Evolutionary conservation across 2,329 filamentous ascomycete species (phyloP), one percentile per base, ranked within the genome.

Genomic region (Curvularia hawaiiensis): DNA sequence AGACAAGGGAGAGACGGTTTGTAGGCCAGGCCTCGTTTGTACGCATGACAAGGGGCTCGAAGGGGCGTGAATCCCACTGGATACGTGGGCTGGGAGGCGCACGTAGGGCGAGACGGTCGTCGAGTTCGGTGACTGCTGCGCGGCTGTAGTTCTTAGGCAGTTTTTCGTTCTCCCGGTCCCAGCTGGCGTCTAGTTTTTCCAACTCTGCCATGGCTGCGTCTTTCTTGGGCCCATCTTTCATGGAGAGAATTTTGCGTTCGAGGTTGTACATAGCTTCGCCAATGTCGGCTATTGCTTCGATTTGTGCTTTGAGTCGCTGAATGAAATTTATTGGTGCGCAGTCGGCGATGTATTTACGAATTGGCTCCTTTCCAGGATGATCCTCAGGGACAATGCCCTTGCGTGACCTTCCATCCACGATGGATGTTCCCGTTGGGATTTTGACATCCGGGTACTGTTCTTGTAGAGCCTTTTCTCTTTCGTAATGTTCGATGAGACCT

Each of bases 1-100:
- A 90, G 16, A 92, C 72, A 3, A 94, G 83, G 11, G 79, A 77
- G 54, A 85, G 79, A 7, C 80, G 77, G 9, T 80, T 75, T 24
- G 82, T 79, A 1, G 91, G 91, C 72, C 82, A 91, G 67, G 91
- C 88, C 63, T 96, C 92, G 0, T 82, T 68, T 0, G 75, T 50
- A 4, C 79, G 59, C 3, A 85, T 83, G 24, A 79, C 74, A 16
- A 97, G 79, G 0, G 91, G 90, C 67, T 96, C 91, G 67, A 85
- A 87, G 2, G 80, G 77, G 16, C 92, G 86, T 1, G 84, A 82
- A 73, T 96, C 91, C 86, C 88, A 93, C 47, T 67, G 61, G 4
- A 74, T 49, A 18, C 67, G 71, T 4, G 63, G 62, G 9, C 49
- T 14, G 4, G 64, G 60, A 8, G 65, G 63, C 14, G 58, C 58